Base-by-base conservation (phyloP, 2,329 filamentous ascomycete species). In the Colletotrichum brevisporum region DNA sequence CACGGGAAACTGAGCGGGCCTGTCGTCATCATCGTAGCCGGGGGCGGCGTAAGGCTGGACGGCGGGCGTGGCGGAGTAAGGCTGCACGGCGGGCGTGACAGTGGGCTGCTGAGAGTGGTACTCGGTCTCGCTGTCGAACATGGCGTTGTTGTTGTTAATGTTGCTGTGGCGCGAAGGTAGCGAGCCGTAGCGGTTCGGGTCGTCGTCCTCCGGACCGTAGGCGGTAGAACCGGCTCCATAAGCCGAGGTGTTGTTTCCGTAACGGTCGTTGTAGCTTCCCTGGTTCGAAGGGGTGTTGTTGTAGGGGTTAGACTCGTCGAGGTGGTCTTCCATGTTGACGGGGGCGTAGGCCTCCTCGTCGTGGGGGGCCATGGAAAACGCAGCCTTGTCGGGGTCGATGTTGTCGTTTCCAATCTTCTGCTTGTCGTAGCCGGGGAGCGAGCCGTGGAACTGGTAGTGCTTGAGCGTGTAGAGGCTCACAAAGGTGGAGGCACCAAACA, bases 331-430 rank as follows among this genome's bases (percentile, higher is more conserved):
- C 79, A 84, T 82, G 77, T 89, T 84, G 70, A 91, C 85, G 15
- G 87, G 88, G 58, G 89, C 87, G 74, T 91, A 91, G 51, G 87
- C 85, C 75, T 91, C 89, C 72, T 91, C 89, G 73, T 89, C 89
- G 75, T 90, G 87, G n/a, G 88, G 88, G 15, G 88, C 88, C 78
- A 89, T 90, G 65, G 88, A 90, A 80, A 92, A 92, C 69, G 89
- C 89, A 31, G 89, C 89, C 82, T 91, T 91, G 78, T 92, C 89
- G 0, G 90, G 90, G 76, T 91, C 90, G 73, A 91, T 91, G 80
- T 88, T 87, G 73, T 83, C 79, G 68, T 69, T 73, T 58, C 83
- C 79, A 61, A 83, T 73, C 74, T 81, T 78, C 74, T 76, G 81
- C 72, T 82, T 83, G 74, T 89, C 88, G 77, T 90, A 90, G 66